Percentiles rank a stretch among this genome's conserved stretches.
Evolutionary conservation across 768 basidiomycete genomes (phyloP).

Genomic region (Mrakia gelida): DNA sequence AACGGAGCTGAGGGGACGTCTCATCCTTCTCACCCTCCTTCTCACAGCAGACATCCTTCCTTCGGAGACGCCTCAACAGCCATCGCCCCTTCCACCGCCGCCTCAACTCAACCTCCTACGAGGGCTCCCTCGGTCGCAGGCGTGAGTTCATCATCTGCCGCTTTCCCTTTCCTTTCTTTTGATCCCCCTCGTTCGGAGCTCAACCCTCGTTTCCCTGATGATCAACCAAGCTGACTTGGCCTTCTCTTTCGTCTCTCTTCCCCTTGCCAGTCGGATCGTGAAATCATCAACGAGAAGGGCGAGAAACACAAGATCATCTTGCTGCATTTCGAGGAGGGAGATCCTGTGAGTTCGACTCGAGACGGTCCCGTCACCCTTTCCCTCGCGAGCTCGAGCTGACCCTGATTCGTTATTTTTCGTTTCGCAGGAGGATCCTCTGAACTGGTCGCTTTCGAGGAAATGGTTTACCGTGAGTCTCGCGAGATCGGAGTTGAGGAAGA

Average conservation of each 20-base stretch:
- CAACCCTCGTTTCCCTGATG: too few relatives aligned
- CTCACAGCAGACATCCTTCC: not conserved
- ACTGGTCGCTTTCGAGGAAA: constrained; percentile 20
- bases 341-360: constrained; percentile 32
- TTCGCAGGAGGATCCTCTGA: constrained; percentile 20
- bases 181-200: too few relatives aligned
- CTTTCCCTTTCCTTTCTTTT: too few relatives aligned
- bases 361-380: not conserved
- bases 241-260: too few relatives aligned
- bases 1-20: too few relatives aligned
- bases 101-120: not conserved
- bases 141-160: not conserved
- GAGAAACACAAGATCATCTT: constrained; percentile 34
- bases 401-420: not conserved
- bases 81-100: not conserved
- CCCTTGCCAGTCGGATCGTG: not conserved
- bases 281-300: not conserved
- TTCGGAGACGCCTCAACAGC: not conserved
- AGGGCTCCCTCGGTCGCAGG: not conserved
- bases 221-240: too few relatives aligned
- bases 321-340: constrained; percentile 36
- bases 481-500: not conserved
- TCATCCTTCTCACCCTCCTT: not conserved
- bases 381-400: not conserved
- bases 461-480: constrained; percentile 4